Evolutionary conservation across 805 yeast species (phyloP).

Genomic region (Yarrowia porcina): DNA sequence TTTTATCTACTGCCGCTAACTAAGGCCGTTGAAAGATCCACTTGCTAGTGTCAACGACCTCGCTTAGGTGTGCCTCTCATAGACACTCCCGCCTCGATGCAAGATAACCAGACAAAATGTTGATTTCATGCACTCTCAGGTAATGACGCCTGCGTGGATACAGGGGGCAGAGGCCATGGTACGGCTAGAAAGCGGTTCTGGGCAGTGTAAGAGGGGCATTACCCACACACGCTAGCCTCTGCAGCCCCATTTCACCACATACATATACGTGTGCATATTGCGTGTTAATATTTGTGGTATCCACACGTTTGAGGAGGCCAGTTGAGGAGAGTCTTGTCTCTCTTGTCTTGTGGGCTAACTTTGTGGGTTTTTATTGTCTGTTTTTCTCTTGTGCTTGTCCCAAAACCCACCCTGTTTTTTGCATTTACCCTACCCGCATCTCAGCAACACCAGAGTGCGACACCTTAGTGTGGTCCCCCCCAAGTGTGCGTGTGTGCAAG

Average conservation of each 20-base stretch:
- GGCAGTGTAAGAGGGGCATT: no score
- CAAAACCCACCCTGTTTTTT: neutral
- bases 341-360: no score
- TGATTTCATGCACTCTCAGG: neutral
- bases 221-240: no score
- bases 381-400: neutral
- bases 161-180: neutral
- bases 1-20: no score
- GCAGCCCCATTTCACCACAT: no score
- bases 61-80: no score
- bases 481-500: neutral
- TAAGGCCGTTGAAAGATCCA: no score
- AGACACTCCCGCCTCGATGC: constrained; percentile 14
- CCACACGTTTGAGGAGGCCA: no score
- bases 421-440: constrained; percentile 15
- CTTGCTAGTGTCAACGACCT: no score
- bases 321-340: no score
- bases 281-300: neutral
- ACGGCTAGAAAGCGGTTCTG: no score
- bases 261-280: neutral
- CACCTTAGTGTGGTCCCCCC: neutral
- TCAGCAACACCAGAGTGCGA: neutral
- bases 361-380: neutral
- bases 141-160: neutral
- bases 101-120: constrained; percentile 4